These are phyloP conservation scores for Mangifera indica DNA, from an alignment of 345 rosid genomes.

Conservation along the genomic window DNA sequence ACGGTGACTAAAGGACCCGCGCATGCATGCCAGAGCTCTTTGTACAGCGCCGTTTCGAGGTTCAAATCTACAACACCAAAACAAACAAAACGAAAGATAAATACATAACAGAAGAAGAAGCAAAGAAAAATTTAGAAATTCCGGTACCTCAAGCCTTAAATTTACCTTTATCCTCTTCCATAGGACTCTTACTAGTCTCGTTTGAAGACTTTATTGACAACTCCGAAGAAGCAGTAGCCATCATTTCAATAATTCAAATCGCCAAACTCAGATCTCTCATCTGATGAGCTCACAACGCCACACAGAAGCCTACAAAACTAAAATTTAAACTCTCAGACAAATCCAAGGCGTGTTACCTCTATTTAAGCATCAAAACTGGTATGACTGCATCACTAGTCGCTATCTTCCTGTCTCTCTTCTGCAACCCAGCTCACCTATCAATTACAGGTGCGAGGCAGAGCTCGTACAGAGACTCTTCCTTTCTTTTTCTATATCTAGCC, in stretches of 20 bases:
- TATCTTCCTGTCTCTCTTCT: conserved; percentile 29
- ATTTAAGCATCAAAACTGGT: conserved; percentile 25
- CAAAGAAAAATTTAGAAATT: conserved; percentile 17
- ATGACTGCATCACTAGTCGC: conserved; percentile 23
- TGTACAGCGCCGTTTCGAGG: conserved; percentile 64
- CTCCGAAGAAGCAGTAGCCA: conserved; percentile 36
- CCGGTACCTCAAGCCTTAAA: conserved; percentile 17
- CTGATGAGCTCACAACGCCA: conserved; percentile 14
- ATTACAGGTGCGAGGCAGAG: conserved; percentile 30
- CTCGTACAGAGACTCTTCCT: conserved; percentile 26
- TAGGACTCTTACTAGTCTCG: conserved; percentile 29
- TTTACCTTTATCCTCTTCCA: conserved; percentile 42
- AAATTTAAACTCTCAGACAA: conserved; percentile 12
- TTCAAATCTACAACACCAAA: conserved; percentile 29
- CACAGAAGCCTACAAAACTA: neutral
- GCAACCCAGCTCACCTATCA: conserved; percentile 28
- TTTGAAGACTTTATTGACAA: conserved; percentile 39
- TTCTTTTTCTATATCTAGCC: conserved; percentile 23
- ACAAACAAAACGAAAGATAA: neutral
- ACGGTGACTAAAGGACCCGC: conserved; percentile 86
- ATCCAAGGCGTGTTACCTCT: conserved; percentile 31
- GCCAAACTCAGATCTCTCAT: conserved; percentile 58
- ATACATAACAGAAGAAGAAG: neutral
- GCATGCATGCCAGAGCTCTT: conserved; percentile 92
- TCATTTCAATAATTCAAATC: conserved; percentile 5